Base-by-base conservation (phyloP, 2,329 filamentous ascomycete species). In the Pseudohalonectria lignicola region DNA sequence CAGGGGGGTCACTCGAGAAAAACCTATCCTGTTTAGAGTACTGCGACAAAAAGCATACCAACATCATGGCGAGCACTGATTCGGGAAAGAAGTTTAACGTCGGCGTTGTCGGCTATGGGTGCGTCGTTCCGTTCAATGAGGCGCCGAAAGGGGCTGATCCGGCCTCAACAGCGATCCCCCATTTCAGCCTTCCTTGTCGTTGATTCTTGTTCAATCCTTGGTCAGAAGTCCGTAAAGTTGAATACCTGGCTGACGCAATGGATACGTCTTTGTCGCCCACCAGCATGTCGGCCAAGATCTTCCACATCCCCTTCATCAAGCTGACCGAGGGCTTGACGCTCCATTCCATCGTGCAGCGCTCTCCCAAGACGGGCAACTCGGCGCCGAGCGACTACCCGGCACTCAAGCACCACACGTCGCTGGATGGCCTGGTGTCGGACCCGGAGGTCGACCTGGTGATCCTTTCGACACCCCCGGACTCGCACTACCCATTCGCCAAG, bases 301-400 rank as follows among this genome's bases (percentile, higher is more conserved):
- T 90, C 62, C 84, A 92, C 59, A 86, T 90, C 53, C 85, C 84
- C 44, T 83, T 87, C 60, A 71, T 92, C 59, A 63, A 64, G 38
- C 68, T 70, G 21, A 75, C 79, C 0, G 67, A 77, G 6, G 64
- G 73, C 39, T 69, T 87, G 53, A 76, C 68, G 37, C 74, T 90
- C 16, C 74, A 86, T 53, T 76, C 80, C 45, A 78, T 92, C 47
- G 79, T 90, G 20, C 85, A 92, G 59, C 77, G 85, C 42, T 74
- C 64, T 5, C 82, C 82, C 5, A 74, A 71, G 45, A 59, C 71
- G 2, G 63, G 67, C 37, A 71, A 81, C 55, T 81, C 84, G 42
- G 82, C 82, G 1, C 71, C 76, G 16, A 69, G 71, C 45, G 82
- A 87, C 56, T 70, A 84, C 54, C 79, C 83, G 0, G 55, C 61